phyloP scores from a whole-genome alignment of 2,329 filamentous ascomycete species.

The Hymenoscyphus albidus region DNA sequence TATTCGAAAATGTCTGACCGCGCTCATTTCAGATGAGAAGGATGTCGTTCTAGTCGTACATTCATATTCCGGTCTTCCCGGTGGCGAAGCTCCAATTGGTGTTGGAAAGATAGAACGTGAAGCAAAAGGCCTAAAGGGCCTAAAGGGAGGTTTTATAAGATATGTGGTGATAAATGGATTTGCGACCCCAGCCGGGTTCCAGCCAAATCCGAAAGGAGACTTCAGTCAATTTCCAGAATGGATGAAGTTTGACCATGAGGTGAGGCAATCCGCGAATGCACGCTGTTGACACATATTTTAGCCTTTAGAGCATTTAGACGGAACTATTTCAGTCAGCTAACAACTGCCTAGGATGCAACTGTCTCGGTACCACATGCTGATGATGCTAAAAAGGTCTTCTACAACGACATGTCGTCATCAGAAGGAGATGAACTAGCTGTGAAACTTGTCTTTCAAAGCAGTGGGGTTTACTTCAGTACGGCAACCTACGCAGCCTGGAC shows the following conservation, averaged over 20 bases:
- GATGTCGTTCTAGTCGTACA: slow-evolving; percentile 39
- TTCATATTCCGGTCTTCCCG: slow-evolving; percentile 38
- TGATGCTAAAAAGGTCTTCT: slow-evolving; percentile 40
- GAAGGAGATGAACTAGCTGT: slow-evolving; percentile 37
- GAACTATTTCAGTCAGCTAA: not conserved
- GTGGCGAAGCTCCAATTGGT: slow-evolving; percentile 34
- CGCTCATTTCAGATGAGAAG: slow-evolving; percentile 32
- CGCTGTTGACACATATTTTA: not conserved
- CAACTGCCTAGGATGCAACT: slow-evolving; percentile 26
- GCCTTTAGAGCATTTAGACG: not conserved
- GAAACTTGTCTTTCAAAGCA: slow-evolving; percentile 37
- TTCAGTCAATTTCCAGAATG: slow-evolving; percentile 36
- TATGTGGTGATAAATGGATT: slow-evolving; percentile 40
- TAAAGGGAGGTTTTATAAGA: slow-evolving; percentile 38
- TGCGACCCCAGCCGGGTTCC: slow-evolving; percentile 20
- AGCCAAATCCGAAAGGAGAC: slow-evolving; percentile 20
- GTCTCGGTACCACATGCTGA: slow-evolving; percentile 30
- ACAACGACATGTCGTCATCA: slow-evolving; percentile 39
- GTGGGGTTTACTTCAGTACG: slow-evolving; percentile 29
- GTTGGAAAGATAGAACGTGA: slow-evolving; percentile 36
- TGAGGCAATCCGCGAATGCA: slow-evolving; percentile 31
- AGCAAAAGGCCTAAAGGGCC: slow-evolving; percentile 36
- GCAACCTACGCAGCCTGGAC: slow-evolving; percentile 21
- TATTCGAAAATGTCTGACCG: slow-evolving; percentile 31
- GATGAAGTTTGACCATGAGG: slow-evolving; percentile 35